Conservation (phyloP, 179 eudicot genomes). For the Beta macrorhiza region DNA sequence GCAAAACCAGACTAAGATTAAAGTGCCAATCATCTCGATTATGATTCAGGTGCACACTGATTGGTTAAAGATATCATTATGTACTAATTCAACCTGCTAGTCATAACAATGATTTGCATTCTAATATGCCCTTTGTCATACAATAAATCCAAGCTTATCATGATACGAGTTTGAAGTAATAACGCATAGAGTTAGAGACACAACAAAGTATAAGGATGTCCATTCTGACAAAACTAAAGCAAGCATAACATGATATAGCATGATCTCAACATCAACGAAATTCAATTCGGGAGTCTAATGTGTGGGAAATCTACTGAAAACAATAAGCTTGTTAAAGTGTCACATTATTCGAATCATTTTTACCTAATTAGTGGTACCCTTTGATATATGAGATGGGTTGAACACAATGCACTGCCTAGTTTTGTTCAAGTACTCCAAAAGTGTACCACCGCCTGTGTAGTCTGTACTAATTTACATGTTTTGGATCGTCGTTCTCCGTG, state of each 20-base stretch:
- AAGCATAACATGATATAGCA: not conserved
- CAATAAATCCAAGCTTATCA: conserved; percentile 13
- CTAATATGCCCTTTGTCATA: conserved; percentile 12
- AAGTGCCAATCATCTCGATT: conserved; percentile 17
- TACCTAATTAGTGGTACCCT: too few relatives aligned
- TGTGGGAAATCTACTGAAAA: not conserved
- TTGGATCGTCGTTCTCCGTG: not conserved
- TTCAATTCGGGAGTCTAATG: not conserved
- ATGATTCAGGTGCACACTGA: conserved; percentile 17
- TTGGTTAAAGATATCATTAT: conserved; percentile 14
- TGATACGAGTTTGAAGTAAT: not conserved
- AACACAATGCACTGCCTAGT: not conserved
- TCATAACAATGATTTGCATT: conserved; percentile 1
- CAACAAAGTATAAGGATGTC: conserved; percentile 1
- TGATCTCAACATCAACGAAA: conserved; percentile 1
- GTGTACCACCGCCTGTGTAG: not conserved
- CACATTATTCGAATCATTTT: too few relatives aligned
- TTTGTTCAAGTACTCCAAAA: not conserved
- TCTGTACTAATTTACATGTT: not conserved
- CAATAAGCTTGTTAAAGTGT: too few relatives aligned
- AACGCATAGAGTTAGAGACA: conserved; percentile 45
- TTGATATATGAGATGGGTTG: too few relatives aligned
- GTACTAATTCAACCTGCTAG: conserved; percentile 19
- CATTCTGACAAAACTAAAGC: conserved; percentile 14
- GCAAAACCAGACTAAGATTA: conserved; percentile 21